Evolutionary conservation across 2,329 filamentous ascomycete species (phyloP).

Genomic region (Colletotrichum chrysophilum): DNA sequence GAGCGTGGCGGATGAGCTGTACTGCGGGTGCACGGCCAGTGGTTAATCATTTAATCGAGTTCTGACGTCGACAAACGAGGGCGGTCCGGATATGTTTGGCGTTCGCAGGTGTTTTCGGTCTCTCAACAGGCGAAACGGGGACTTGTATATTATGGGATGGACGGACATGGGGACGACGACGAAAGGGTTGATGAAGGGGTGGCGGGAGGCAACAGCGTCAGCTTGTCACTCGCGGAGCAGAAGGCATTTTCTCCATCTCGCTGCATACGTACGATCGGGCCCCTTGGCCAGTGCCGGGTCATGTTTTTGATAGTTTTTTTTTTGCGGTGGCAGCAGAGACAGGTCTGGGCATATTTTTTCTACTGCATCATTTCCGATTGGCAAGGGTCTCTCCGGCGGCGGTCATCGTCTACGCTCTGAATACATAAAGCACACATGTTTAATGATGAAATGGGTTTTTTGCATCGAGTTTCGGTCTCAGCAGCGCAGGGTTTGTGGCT

Average conservation of each 20-base stretch:
- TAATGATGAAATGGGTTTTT: neutral
- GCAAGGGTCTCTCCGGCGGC: neutral
- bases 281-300: neutral
- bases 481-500: neutral
- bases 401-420: neutral
- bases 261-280: neutral
- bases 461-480: neutral
- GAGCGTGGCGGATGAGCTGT: neutral
- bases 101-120: constrained; percentile 19
- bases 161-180: neutral
- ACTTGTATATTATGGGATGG: constrained; percentile 19
- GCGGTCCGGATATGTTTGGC: constrained; percentile 15
- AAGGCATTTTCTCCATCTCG: neutral
- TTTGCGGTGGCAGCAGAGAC: neutral
- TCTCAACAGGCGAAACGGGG: constrained; percentile 21
- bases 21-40: neutral
- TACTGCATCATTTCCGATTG: neutral
- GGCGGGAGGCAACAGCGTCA: neutral
- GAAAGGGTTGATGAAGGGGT: neutral
- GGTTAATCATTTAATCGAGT: neutral
- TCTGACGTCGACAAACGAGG: constrained; percentile 19
- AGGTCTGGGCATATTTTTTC: neutral
- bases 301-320: neutral
- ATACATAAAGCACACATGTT: neutral
- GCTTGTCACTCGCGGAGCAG: neutral